phyloP scores from a whole-genome alignment of 768 basidiomycete genomes.

The Chalciporus chontae region DNA sequence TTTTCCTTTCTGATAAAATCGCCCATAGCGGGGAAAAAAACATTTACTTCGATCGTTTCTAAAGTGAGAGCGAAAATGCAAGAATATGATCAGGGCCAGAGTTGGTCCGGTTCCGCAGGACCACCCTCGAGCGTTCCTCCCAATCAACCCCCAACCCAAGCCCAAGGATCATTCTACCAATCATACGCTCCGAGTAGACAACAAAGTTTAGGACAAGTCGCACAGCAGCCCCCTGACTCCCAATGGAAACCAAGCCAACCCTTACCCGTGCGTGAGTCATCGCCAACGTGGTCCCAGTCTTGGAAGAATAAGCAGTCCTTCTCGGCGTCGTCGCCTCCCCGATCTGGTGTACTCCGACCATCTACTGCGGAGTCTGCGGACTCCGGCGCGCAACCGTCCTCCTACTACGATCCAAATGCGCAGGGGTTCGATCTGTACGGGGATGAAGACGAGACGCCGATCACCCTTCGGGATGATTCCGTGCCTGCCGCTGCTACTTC shows the following conservation, averaged over 20 bases:
- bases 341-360: slow-evolving; percentile 6
- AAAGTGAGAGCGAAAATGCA: slow-evolving; percentile 84
- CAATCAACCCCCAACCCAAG: background rate
- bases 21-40: slow-evolving; percentile 67
- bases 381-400: slow-evolving; percentile 16
- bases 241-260: slow-evolving; percentile 9
- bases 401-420: slow-evolving; percentile 36
- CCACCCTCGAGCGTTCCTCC: slow-evolving; percentile 6
- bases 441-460: slow-evolving; percentile 10
- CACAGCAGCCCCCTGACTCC: background rate
- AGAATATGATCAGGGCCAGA: slow-evolving; percentile 60
- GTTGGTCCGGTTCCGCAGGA: slow-evolving; percentile 9
- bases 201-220: slow-evolving; percentile 1
- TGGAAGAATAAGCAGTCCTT: slow-evolving; percentile 11
- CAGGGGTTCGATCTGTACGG: slow-evolving; percentile 28
- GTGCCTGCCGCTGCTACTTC: background rate
- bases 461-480: slow-evolving; percentile 4
- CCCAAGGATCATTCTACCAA: background rate
- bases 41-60: slow-evolving; percentile 63
- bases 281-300: slow-evolving; percentile 10
- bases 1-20: background rate
- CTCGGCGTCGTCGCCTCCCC: slow-evolving; percentile 11
- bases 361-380: background rate
- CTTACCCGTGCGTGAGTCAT: background rate
- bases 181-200: background rate